Base-by-base conservation (phyloP, 2,329 filamentous ascomycete species). In the Emergomyces pasteurianus region DNA sequence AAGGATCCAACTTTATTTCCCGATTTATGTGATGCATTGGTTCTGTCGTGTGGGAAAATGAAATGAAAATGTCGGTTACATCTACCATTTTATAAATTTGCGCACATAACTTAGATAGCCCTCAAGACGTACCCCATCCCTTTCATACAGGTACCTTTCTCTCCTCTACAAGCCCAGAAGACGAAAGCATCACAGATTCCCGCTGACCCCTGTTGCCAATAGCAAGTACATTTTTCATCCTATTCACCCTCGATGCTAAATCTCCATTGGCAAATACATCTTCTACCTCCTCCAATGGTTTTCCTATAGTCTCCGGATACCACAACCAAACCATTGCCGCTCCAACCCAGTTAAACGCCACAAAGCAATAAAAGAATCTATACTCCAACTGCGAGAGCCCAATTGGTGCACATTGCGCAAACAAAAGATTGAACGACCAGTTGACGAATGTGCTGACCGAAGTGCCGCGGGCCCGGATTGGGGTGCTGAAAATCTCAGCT, bases 341-440 rank as follows among this genome's bases (percentile, higher is more conserved):
- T 3, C 73, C 78, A 18, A 73, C 71, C 67, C 79, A 71, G 62
- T 80, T 81, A 66, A 81, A 79, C 7, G 75, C 78, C 49, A 75
- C 74, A 66, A 80, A 80, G 14, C 76, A 70, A 65, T 79, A 80
- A 52, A 79, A 82, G 66, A 80, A 83, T 23, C 71, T 68, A 63
- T 80, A 81, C 0, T 74, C 76, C 21, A 80, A 69, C 1, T 64
- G 67, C 0, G 70, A 71, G 3, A 79, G 69, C 0, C 77, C 79
- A 31, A 73, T 71, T 0, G 79, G 80, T 2, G 75, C 76, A 63
- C 79, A 80, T 61, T 81, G 78, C 7, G 77, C 76, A 61, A 82
- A 79, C 23, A 81, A 68, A 3, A 81, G 68, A 62, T 76, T 79
- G 28, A 78, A 60, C 16, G 70, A 69, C 77, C 77, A 80, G 62